Conservation (phyloP, 495 filamentous ascomycete species). For the Glutinoglossum americanum region DNA sequence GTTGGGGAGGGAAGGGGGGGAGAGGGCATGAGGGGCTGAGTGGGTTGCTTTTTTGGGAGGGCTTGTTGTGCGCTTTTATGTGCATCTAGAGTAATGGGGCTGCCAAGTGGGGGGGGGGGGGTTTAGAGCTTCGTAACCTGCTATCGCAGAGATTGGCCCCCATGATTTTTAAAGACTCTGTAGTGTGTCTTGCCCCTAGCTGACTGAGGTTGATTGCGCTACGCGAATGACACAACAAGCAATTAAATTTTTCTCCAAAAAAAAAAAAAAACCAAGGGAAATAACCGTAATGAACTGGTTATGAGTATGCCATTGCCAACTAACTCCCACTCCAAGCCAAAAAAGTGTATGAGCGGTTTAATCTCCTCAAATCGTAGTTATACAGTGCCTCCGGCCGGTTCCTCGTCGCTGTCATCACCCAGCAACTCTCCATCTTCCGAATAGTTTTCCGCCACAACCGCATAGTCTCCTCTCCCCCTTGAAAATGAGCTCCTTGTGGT, state of each 20-base stretch:
- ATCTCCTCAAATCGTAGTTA: background rate
- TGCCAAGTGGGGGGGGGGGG: too few relatives aligned
- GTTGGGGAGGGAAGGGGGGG: background rate
- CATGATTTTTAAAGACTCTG: too few relatives aligned
- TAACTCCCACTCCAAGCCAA: background rate
- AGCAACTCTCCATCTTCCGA: slow-evolving; percentile 77
- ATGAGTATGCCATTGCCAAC: background rate
- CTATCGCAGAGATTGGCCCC: too few relatives aligned
- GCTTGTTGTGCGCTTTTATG: background rate
- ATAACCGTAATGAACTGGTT: too few relatives aligned
- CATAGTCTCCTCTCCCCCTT: slow-evolving; percentile 64
- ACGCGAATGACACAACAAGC: too few relatives aligned
- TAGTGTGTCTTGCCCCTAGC: too few relatives aligned
- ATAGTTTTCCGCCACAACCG: slow-evolving; percentile 43
- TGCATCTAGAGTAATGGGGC: too few relatives aligned
- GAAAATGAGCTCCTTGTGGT: slow-evolving; percentile 71
- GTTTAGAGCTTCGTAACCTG: too few relatives aligned
- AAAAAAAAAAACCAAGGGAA: too few relatives aligned
- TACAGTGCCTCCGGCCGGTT: slow-evolving; percentile 20
- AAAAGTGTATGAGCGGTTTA: background rate
- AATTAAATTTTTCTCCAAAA: too few relatives aligned
- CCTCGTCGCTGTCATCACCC: slow-evolving; percentile 84
- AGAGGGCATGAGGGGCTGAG: background rate
- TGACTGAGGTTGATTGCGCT: too few relatives aligned
- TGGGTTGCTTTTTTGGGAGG: background rate